Evolutionary conservation across 1,139 yeast genomes (phyloP), one percentile per base, ranked within the genome.

Genomic region (Scheffersomyces quercinus): DNA sequence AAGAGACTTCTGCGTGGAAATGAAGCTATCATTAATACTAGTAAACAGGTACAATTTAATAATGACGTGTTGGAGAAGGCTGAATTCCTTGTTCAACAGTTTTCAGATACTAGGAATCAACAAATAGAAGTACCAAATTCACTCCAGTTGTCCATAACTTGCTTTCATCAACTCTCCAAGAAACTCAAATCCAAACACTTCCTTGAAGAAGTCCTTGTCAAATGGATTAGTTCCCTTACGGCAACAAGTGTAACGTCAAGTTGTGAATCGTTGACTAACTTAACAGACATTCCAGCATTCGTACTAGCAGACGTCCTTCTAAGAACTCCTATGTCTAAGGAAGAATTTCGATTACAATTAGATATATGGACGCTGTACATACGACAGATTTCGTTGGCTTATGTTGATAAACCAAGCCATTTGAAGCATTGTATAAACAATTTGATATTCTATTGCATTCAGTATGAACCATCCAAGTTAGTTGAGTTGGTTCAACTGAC

Each of bases 211-310:
- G 63, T 61, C 33, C 44, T 64, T 12, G 26, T 44, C 6, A 47
- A 53, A 3, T 72, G 77, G 77, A 52, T 69, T 0, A 45, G 48
- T 4, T 62, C 70, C 0, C 45, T 70, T 2, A 39, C 52, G 3
- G 54, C 74, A 0, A 51, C 65, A 0, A 55, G 56, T 16, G 56
- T 73, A 6, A 47, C 56, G 5, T 52, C 51, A 4, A 65, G 74
- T 15, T 70, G 76, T 47, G 42, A 51, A 4, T 48, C 58, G 3
- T 53, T 73, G 14, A 47, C 61, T 1, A 53, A 61, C 33, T 48
- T 60, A 14, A 48, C 60, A 0, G 52, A 60, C n/a, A 67, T 71
- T 14, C 79, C 79, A 0, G 58, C 69, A 1, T 69, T 66, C 49
- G 59, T 74, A 2, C 45, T 67, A 5, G 53, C 64, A 4, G 77